Conservation (phyloP, 805 yeast species). For the Blastobotrys peoriensis region DNA sequence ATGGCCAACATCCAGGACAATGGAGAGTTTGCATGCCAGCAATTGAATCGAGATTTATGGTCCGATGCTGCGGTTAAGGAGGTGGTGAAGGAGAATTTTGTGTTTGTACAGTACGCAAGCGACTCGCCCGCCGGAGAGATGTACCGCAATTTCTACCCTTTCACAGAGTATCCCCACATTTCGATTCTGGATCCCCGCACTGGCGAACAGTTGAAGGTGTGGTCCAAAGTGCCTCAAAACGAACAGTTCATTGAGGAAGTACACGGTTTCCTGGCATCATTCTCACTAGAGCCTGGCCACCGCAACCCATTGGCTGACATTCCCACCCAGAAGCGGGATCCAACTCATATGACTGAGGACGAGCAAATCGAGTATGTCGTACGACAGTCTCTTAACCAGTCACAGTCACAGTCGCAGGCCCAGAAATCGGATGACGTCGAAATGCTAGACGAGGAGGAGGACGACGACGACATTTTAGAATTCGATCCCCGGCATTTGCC, state of each 20-base stretch:
- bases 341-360: conserved; percentile 76
- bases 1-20: conserved; percentile 83
- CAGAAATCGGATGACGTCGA: conserved; percentile 30
- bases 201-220: conserved; percentile 76
- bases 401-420: conserved; percentile 23
- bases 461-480: conserved; percentile 10
- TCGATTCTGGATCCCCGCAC: conserved; percentile 93
- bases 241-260: conserved; percentile 61
- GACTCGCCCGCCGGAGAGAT: conserved; percentile 70
- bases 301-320: conserved; percentile 50
- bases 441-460: conserved; percentile 16
- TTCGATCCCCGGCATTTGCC: background rate
- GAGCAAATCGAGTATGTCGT: conserved; percentile 77
- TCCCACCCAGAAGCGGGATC: conserved; percentile 45
- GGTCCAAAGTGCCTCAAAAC: conserved; percentile 60
- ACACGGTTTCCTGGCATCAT: conserved; percentile 58
- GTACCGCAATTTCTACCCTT: conserved; percentile 67
- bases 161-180: conserved; percentile 75
- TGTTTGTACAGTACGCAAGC: conserved; percentile 78
- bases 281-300: conserved; percentile 57
- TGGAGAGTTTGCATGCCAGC: conserved; percentile 81
- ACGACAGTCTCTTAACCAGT: conserved; percentile 47
- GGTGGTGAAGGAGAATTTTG: conserved; percentile 57
- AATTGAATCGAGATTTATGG: conserved; percentile 92
- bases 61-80: conserved; percentile 59